Evolutionary conservation across 345 rosid genomes (phyloP).

Genomic region (Populus ilicifolia): DNA sequence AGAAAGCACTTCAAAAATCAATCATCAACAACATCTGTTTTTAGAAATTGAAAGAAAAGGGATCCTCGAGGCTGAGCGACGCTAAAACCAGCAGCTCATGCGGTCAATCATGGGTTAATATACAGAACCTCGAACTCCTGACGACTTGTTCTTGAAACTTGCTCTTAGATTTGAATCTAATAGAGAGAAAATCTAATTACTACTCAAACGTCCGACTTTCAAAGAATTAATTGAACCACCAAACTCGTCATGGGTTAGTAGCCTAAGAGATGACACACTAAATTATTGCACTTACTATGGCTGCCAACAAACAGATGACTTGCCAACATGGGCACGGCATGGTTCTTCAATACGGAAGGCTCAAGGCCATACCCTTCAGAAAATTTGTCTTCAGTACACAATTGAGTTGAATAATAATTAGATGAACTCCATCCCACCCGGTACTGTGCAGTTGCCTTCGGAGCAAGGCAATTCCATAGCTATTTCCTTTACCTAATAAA

Average conservation of each 20-base stretch:
- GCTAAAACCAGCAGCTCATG: not conserved
- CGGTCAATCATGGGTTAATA: not conserved
- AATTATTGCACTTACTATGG: not conserved
- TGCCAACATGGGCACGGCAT: not conserved
- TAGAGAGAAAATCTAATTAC: not conserved
- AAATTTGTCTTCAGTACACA: not conserved
- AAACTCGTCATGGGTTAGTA: not conserved
- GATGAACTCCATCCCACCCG: not conserved
- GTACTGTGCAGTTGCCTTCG: slow-evolving; percentile 3
- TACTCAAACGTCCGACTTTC: not conserved
- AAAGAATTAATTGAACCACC: not conserved
- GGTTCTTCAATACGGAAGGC: not conserved
- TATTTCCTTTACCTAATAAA: not conserved
- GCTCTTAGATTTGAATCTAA: too few species aligned
- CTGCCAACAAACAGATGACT: too few species aligned
- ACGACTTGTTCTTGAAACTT: too few species aligned
- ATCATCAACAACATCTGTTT: not conserved
- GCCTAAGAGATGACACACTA: too few species aligned
- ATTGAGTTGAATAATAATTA: not conserved
- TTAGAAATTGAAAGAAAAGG: not conserved
- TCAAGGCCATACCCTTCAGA: not conserved
- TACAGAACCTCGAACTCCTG: not conserved
- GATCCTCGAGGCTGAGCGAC: not conserved
- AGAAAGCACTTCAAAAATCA: not conserved
- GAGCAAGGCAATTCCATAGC: not conserved